phyloP scores from a whole-genome alignment of 805 yeast genomes.

The Pichia eremophila region DNA sequence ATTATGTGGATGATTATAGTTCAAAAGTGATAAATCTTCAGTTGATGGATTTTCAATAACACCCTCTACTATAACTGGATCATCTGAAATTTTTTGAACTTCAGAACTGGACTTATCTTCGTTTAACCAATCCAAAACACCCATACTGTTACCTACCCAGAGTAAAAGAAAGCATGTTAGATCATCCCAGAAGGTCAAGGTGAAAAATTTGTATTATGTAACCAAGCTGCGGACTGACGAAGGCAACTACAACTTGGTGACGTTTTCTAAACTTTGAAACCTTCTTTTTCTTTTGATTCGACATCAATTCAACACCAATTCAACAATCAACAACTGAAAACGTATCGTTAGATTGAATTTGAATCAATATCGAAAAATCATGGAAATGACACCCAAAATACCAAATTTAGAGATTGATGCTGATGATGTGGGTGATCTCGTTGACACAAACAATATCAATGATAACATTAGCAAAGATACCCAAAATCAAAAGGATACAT shows the following conservation, averaged over 20 bases:
- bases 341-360: too few relatives aligned
- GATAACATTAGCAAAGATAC: too few relatives aligned
- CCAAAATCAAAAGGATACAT: neutral
- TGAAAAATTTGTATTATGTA: neutral
- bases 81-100: neutral
- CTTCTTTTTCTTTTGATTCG: neutral
- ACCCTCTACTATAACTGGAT: slow-evolving; percentile 3
- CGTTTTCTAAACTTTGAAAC: neutral
- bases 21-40: slow-evolving; percentile 42
- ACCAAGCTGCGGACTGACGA: neutral
- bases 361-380: too few relatives aligned
- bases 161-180: neutral
- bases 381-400: neutral
- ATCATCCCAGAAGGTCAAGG: neutral
- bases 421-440: neutral
- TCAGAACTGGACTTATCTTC: neutral
- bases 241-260: neutral
- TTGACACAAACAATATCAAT: neutral
- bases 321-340: neutral
- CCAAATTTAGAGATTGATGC: neutral
- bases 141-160: neutral
- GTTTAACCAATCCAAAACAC: slow-evolving; percentile 1
- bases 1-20: slow-evolving; percentile 10
- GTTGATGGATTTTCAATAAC: slow-evolving; percentile 9
- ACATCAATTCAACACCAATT: neutral